These are phyloP conservation scores for Trichoderma atroviride DNA, from an alignment of 2,329 filamentous ascomycete genomes.

Conservation along the genomic window DNA sequence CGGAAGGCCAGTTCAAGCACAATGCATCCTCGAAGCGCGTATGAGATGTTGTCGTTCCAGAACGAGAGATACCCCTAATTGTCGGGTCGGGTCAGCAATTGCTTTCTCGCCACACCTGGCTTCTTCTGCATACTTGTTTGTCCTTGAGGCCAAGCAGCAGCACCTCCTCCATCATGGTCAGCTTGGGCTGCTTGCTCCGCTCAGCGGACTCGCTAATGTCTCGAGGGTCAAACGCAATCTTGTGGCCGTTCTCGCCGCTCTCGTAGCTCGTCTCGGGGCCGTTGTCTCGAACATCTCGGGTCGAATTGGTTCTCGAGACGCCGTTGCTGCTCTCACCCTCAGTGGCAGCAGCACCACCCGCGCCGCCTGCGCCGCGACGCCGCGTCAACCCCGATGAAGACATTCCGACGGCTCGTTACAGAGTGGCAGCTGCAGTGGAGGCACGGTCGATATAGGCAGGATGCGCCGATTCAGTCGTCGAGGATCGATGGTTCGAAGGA, in stretches of 20 bases:
- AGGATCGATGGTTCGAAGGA: conserved; percentile 13
- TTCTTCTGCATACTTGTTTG: conserved; percentile 76
- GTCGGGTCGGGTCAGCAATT: conserved; percentile 24
- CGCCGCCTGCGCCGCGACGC: conserved; percentile 72
- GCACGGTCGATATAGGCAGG: neutral
- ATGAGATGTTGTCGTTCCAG: conserved; percentile 99
- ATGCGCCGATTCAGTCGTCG: conserved; percentile 22
- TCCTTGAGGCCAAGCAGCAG: conserved; percentile 94
- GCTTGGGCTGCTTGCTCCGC: conserved; percentile 94
- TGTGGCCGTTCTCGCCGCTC: conserved; percentile 92
- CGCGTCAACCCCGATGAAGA: conserved; percentile 60
- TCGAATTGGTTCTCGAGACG: conserved; percentile 61
- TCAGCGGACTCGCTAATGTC: conserved; percentile 97
- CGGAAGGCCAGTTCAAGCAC: conserved; percentile 96
- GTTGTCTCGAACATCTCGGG: conserved; percentile 56
- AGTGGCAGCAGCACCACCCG: conserved; percentile 56
- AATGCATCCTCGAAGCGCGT: conserved; percentile 95
- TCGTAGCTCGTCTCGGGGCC: conserved; percentile 82
- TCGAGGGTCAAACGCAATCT: conserved; percentile 95
- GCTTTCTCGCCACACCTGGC: neutral
- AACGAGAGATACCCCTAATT: conserved; percentile 92
- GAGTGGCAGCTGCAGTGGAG: conserved; percentile 12
- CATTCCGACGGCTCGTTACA: conserved; percentile 36
- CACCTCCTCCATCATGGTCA: conserved; percentile 98
- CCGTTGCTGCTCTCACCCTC: conserved; percentile 60